Conservation (phyloP, 139 green algal species). For the Raphidocelis subcapitata region DNA sequence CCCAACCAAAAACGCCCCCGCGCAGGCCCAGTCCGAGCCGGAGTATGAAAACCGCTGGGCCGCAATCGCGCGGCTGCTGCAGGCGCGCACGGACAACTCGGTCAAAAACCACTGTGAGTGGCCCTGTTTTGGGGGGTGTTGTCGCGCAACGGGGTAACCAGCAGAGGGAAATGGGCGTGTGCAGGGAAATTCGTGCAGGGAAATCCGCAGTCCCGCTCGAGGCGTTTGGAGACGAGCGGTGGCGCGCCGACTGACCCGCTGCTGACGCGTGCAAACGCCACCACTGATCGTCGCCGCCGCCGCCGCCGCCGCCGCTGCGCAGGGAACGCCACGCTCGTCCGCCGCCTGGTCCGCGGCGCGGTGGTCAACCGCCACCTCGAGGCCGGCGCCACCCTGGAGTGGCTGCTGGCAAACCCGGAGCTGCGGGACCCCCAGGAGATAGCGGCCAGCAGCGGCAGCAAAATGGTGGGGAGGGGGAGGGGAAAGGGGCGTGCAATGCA, state of each 20-base stretch:
- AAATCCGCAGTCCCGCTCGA: not conserved
- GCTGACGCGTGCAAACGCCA: not conserved
- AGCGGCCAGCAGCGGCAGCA: constrained; percentile 5
- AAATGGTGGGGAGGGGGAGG: constrained; percentile 10
- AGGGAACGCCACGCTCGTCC: too few species aligned
- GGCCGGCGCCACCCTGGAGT: constrained; percentile 17
- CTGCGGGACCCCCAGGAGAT: not conserved
- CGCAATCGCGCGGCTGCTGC: constrained; percentile 62
- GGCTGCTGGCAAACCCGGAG: constrained; percentile 30
- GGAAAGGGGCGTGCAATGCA: too few species aligned
- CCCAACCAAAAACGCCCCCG: not conserved
- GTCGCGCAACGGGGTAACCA: constrained; percentile 13
- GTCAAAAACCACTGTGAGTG: constrained; percentile 70
- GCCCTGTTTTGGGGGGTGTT: constrained; percentile 51
- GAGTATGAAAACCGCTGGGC: not conserved
- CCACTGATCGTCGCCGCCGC: not conserved
- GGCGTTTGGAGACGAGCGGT: not conserved
- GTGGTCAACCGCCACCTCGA: constrained; percentile 1
- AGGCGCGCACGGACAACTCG: constrained; percentile 62
- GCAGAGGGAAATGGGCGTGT: constrained; percentile 28
- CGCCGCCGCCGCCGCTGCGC: not conserved
- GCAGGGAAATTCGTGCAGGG: not conserved
- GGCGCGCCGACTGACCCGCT: not conserved
- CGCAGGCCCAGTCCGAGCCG: not conserved
- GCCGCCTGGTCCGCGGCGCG: not conserved